Evolutionary conservation across 2,329 filamentous ascomycete genomes (phyloP), one percentile per base, ranked within the genome.

Genomic region (Sordariomycetes sp.): DNA sequence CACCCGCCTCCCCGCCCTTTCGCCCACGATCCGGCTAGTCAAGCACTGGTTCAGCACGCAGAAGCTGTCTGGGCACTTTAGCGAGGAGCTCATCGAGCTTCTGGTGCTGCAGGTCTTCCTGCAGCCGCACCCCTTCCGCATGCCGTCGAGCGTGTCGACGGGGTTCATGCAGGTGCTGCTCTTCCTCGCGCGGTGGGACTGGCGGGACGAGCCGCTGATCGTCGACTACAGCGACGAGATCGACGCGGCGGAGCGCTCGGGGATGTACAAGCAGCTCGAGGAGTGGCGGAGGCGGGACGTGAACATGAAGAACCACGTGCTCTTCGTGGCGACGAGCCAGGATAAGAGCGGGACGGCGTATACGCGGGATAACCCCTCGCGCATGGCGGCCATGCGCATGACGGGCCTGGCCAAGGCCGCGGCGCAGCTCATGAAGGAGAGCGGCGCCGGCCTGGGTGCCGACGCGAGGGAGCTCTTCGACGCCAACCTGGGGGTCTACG

Each of bases 31-130:
- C 61, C 85, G 93, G 20, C 77, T 97, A 2, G 79, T 89, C 52
- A 97, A 97, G 74, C 82, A 85, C 66, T 99, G 94, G 94, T 94
- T 96, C 70, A 81, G 83, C 62, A 80, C 81, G 2, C 94, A 99
- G 69, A 86, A 95, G 63, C 82, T 99, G 10, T 76, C 82, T 3
- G 79, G 79, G 16, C 89, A 97, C 69, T 79, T 97, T 64, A 78
- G 80, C 34, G 85, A 90, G 37, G 90, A 96, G 68, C 76, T 96
- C 53, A 80, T 97, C 60, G 94, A 99, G 72, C 80, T 99, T 18
- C 74, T 97, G 54, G 88, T 86, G 14, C 79, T 88, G 2, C 85
- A 86, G 56, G 83, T 85, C 18, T 99, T 97, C 73, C 75, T 94
- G 10, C 83, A 88, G 54, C 88, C 91, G 0, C 85, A 89, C 63